Percentiles rank a stretch among this genome's conserved stretches.
These are phyloP conservation scores for Phytophthora uliginosa DNA, from an alignment of 352 stramenopile species.

Conservation along the genomic window DNA sequence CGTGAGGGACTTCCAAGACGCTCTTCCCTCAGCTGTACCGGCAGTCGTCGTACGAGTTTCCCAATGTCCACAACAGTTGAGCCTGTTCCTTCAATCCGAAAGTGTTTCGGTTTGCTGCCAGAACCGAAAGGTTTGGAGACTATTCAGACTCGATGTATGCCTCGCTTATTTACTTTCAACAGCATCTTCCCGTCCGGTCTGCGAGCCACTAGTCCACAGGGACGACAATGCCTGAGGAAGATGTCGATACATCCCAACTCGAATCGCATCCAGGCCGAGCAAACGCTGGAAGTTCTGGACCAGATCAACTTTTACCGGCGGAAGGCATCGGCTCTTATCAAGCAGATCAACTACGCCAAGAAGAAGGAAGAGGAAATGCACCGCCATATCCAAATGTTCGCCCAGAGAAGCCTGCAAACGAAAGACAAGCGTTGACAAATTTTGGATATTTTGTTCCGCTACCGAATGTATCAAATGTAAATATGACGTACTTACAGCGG, in stretches of 20 bases:
- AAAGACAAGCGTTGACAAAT: conserved; percentile 31
- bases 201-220: not conserved
- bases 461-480: conserved; percentile 26
- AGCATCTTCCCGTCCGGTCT: conserved; percentile 40
- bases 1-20: conserved; percentile 36
- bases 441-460: conserved; percentile 3
- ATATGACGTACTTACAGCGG: conserved; percentile 26
- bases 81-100: conserved; percentile 2
- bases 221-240: conserved; percentile 6
- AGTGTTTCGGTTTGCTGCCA: conserved; percentile 20
- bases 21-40: conserved; percentile 30
- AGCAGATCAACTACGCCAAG: conserved; percentile 72
- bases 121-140: not conserved
- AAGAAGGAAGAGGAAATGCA: conserved; percentile 77
- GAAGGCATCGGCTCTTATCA: conserved; percentile 70
- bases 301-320: conserved; percentile 76
- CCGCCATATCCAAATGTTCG: conserved; percentile 70
- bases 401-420: conserved; percentile 58
- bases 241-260: conserved; percentile 13
- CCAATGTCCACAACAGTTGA: conserved; percentile 23
- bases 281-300: conserved; percentile 60
- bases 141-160: conserved; percentile 48
- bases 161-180: conserved; percentile 54
- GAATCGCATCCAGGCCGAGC: conserved; percentile 58
- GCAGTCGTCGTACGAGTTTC: conserved; percentile 37